A percentile compares a stretch with the other conserved stretches of the same genome.
phyloP scores from a whole-genome alignment of 805 yeast genomes.

The Lipomyces orientalis region DNA sequence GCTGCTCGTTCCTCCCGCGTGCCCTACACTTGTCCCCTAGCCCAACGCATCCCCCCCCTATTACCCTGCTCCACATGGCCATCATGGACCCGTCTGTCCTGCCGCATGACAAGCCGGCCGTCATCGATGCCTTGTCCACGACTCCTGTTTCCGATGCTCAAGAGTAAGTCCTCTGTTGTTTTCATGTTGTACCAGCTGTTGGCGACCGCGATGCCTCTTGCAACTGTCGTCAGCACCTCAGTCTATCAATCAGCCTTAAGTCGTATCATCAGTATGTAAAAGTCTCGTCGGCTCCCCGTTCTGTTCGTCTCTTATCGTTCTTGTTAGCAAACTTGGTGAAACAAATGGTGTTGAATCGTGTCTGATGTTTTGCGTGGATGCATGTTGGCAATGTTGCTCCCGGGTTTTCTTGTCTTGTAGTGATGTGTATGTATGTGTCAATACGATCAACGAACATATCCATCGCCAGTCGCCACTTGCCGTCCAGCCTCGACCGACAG shows the following conservation, averaged over 20 bases:
- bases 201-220: not conserved
- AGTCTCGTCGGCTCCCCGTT: not conserved
- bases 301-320: not conserved
- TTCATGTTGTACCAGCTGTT: not conserved
- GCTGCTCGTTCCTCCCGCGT: slow-evolving; percentile 1
- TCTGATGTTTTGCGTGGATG: not conserved
- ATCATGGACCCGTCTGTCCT: slow-evolving; percentile 26
- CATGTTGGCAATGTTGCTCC: not conserved
- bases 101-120: slow-evolving; percentile 12
- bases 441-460: not conserved
- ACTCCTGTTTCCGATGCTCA: slow-evolving; percentile 10
- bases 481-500: not conserved
- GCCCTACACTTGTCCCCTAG: slow-evolving; percentile 8
- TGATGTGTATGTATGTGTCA: not conserved
- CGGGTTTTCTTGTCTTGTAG: not conserved
- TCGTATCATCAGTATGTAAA: not conserved
- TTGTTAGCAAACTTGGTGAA: not conserved
- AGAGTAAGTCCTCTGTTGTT: slow-evolving; percentile 9
- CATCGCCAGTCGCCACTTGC: slow-evolving; percentile 9
- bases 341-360: not conserved
- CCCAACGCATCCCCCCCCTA: slow-evolving; percentile 7
- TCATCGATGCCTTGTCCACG: slow-evolving; percentile 11
- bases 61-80: slow-evolving; percentile 18
- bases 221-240: slow-evolving; percentile 3
- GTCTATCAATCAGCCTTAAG: not conserved